Conservation (phyloP, 306 rosid species). For the Lagenaria siceraria region DNA sequence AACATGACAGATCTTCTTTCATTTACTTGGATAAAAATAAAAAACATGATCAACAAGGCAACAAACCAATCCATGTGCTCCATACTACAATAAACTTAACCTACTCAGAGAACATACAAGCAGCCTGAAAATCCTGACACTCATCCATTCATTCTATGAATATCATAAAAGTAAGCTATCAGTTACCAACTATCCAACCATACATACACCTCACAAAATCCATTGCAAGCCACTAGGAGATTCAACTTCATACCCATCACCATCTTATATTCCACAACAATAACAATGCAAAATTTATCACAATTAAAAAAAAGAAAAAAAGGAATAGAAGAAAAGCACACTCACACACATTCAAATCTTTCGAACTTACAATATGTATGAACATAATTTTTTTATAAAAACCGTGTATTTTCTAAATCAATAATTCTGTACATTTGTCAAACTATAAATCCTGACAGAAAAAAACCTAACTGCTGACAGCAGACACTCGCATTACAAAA, state of each 20-base stretch:
- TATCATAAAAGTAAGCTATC: not conserved
- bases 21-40: not conserved
- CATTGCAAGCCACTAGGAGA: not conserved
- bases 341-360: conserved; percentile 14
- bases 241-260: not conserved
- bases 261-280: not conserved
- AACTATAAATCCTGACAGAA: conserved; percentile 32
- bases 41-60: not conserved
- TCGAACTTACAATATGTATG: conserved; percentile 40
- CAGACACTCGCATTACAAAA: conserved; percentile 46
- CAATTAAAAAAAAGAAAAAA: not conserved
- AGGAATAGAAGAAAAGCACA: too few relatives aligned
- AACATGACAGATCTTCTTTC: not conserved
- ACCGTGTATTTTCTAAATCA: conserved; percentile 33
- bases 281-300: conserved; percentile 5
- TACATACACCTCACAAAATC: not conserved
- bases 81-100: not conserved
- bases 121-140: not conserved
- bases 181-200: not conserved
- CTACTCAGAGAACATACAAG: not conserved
- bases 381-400: conserved; percentile 27
- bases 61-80: not conserved
- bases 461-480: conserved; percentile 37
- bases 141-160: not conserved
- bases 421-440: conserved; percentile 44